Evolutionary conservation across 2,329 filamentous ascomycete genomes (phyloP).

Genomic region (Penicillium nordicum): DNA sequence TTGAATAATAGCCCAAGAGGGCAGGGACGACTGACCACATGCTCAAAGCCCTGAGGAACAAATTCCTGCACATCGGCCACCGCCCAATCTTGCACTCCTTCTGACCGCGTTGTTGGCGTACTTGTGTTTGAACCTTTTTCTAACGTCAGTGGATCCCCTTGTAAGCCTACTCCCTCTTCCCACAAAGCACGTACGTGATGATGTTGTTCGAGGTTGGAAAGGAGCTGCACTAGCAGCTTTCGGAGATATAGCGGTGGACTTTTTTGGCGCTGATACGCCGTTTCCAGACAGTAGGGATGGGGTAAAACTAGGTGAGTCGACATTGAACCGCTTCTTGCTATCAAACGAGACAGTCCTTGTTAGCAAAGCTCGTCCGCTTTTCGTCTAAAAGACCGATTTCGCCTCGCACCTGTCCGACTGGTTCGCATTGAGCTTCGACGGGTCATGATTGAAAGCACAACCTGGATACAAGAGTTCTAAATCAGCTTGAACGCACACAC

Average conservation of each 20-base stretch:
- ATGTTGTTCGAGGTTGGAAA: constrained; percentile 44
- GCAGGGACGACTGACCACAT: constrained; percentile 42
- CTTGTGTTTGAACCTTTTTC: constrained; percentile 40
- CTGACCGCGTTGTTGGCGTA: constrained; percentile 41
- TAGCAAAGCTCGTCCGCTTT: constrained; percentile 11
- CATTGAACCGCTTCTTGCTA: constrained; percentile 74
- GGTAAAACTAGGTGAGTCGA: constrained; percentile 94
- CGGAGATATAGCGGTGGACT: constrained; percentile 72
- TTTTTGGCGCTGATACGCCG: constrained; percentile 51
- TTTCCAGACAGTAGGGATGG: constrained; percentile 52
- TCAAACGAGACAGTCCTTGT: constrained; percentile 16
- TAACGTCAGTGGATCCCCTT: constrained; percentile 21
- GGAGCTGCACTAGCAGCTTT: constrained; percentile 83
- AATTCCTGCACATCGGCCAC: constrained; percentile 47
- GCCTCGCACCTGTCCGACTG: constrained; percentile 38
- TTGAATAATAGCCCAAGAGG: not conserved
- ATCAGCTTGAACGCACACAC: constrained; percentile 5
- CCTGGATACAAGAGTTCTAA: constrained; percentile 38
- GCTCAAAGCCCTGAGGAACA: constrained; percentile 55
- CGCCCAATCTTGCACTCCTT: constrained; percentile 44
- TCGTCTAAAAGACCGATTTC: constrained; percentile 2
- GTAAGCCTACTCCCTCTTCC: not conserved
- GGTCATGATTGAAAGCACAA: constrained; percentile 86
- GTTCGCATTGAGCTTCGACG: constrained; percentile 55
- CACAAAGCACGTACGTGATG: constrained; percentile 35